Conservation (phyloP, 2,329 filamentous ascomycete genomes). For the Gaeumannomyces sp. region DNA sequence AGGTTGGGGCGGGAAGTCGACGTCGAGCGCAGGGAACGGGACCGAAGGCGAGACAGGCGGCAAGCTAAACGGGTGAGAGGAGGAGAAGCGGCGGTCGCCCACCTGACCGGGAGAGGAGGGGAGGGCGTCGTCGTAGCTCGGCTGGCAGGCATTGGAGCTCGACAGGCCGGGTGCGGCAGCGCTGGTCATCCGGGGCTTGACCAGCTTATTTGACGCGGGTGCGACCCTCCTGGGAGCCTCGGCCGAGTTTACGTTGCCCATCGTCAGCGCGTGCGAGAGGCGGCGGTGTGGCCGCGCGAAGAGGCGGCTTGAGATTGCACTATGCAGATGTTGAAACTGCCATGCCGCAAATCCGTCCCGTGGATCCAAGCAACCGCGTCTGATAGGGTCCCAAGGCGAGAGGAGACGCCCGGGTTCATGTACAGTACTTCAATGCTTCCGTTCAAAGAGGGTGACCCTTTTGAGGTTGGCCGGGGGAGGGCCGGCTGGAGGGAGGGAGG, state of each 20-base stretch:
- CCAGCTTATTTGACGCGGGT: conserved; percentile 38
- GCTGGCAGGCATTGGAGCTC: conserved; percentile 28
- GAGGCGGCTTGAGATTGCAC: conserved; percentile 24
- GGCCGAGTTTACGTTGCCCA: conserved; percentile 14
- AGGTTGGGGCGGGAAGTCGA: not conserved
- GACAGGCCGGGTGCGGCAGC: conserved; percentile 36
- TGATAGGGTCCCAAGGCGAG: conserved; percentile 6
- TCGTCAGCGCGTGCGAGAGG: not conserved
- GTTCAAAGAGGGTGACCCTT: not conserved
- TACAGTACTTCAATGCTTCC: conserved; percentile 15
- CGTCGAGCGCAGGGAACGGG: conserved; percentile 7
- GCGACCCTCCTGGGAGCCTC: conserved; percentile 32
- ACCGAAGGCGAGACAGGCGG: conserved; percentile 14
- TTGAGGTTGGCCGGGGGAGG: conserved; percentile 11
- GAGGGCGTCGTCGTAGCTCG: conserved; percentile 20
- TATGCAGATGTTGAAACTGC: conserved; percentile 32
- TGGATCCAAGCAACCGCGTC: conserved; percentile 12
- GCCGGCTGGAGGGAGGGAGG: conserved; percentile 12
- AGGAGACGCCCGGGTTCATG: conserved; percentile 20
- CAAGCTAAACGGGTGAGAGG: conserved; percentile 16
- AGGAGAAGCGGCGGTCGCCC: conserved; percentile 18
- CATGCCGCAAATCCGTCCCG: conserved; percentile 31
- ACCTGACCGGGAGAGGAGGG: conserved; percentile 22
- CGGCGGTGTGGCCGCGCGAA: conserved; percentile 2
- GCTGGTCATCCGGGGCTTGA: conserved; percentile 40